Evolutionary conservation across 2,329 filamentous ascomycete genomes (phyloP).

Genomic region (Epichloe gansuensis): DNA sequence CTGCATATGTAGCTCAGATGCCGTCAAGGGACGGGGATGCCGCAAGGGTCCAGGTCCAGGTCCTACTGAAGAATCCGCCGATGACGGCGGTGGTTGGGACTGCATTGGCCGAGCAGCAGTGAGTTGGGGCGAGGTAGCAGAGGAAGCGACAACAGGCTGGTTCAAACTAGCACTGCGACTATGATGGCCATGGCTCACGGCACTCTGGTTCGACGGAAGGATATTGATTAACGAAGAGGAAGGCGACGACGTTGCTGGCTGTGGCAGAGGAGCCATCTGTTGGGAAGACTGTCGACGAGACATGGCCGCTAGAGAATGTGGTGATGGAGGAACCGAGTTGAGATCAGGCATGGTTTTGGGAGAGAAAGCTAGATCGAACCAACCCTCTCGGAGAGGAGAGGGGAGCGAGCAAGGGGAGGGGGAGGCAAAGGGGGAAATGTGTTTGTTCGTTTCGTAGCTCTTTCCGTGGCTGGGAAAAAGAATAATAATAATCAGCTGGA

Average conservation of each 20-base stretch:
- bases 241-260: conserved; percentile 9
- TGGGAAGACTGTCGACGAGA: conserved; percentile 32
- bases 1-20: conserved; percentile 77
- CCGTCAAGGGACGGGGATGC: conserved; percentile 77
- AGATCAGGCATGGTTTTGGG: conserved; percentile 36
- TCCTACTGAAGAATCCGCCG: conserved; percentile 31
- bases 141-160: conserved; percentile 20
- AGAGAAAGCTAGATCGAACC: neutral
- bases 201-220: conserved; percentile 42
- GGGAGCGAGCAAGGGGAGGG: neutral
- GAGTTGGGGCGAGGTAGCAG: conserved; percentile 15
- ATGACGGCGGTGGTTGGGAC: conserved; percentile 20
- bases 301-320: conserved; percentile 26
- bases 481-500: neutral
- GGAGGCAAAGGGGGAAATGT: neutral
- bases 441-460: neutral
- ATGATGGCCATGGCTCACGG: conserved; percentile 25
- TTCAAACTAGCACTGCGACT: conserved; percentile 7
- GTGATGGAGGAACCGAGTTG: conserved; percentile 42
- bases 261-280: conserved; percentile 30
- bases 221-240: conserved; percentile 38
- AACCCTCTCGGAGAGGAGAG: neutral
- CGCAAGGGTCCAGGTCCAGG: conserved; percentile 61
- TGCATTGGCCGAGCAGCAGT: conserved; percentile 14
- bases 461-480: neutral